Conservation (phyloP, 179 eudicot genomes). For the Beta macrorhiza region DNA sequence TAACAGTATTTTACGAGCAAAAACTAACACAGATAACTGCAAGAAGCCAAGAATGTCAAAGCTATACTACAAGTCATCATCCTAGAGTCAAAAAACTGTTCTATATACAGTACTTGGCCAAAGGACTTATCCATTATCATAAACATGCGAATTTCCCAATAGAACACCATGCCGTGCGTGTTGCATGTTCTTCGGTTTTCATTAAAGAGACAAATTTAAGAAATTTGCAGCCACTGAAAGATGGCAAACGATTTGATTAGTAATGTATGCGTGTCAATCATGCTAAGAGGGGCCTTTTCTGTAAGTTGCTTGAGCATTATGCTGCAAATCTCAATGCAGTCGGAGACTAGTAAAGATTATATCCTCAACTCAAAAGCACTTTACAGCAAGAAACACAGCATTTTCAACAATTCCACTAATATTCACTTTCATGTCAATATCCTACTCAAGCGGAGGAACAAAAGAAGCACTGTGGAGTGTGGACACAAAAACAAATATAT, state of each 20-base stretch:
- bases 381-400: background rate
- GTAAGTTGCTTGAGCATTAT: conserved; percentile 11
- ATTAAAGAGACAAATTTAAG: background rate
- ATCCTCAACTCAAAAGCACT: background rate
- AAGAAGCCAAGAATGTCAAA: background rate
- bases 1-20: background rate
- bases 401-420: background rate
- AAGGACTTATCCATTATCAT: background rate
- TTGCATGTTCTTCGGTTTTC: background rate
- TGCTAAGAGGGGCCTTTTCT: background rate
- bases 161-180: background rate
- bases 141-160: background rate
- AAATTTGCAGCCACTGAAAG: background rate
- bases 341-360: background rate
- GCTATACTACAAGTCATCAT: background rate
- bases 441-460: background rate
- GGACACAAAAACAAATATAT: background rate
- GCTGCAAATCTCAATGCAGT: background rate
- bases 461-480: background rate
- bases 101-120: conserved; percentile 6
- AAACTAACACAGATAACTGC: background rate
- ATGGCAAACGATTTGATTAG: background rate
- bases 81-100: conserved; percentile 3
- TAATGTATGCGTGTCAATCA: background rate
- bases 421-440: background rate